A percentile compares a stretch with the other conserved stretches of the same genome.
Conservation (phyloP, 306 rosid species). For the Biancaea sappan region DNA sequence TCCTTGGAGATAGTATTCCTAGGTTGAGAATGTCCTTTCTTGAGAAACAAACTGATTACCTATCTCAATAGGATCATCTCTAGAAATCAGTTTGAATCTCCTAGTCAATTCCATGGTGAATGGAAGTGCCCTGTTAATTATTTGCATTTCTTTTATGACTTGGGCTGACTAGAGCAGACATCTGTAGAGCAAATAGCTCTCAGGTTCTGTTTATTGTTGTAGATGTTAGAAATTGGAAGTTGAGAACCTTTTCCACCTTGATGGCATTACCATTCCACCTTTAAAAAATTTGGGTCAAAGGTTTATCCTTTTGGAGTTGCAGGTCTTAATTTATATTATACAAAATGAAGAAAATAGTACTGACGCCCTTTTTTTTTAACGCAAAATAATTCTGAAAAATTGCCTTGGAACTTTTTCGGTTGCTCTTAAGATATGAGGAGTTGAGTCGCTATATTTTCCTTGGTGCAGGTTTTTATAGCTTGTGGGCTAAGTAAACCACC, state of each 20-base stretch:
- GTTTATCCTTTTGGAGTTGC: not conserved
- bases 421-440: not conserved
- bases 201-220: not conserved
- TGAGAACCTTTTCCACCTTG: conserved; percentile 8
- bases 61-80: not conserved
- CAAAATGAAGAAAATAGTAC: not conserved
- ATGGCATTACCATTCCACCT: not conserved
- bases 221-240: conserved; percentile 13
- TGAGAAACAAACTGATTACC: no score
- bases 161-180: not conserved
- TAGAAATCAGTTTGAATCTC: not conserved
- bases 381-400: not conserved
- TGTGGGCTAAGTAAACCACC: conserved; percentile 66
- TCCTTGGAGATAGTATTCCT: no score
- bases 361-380: not conserved
- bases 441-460: conserved; percentile 27
- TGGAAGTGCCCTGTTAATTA: not conserved
- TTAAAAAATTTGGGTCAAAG: not conserved
- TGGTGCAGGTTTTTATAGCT: conserved; percentile 81
- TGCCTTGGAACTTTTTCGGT: not conserved
- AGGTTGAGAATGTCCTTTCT: no score
- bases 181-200: not conserved
- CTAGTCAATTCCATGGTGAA: no score
- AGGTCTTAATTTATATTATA: not conserved
- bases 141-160: not conserved